Conservation (phyloP, 148 eudicot species). For the Spergularia marina region DNA sequence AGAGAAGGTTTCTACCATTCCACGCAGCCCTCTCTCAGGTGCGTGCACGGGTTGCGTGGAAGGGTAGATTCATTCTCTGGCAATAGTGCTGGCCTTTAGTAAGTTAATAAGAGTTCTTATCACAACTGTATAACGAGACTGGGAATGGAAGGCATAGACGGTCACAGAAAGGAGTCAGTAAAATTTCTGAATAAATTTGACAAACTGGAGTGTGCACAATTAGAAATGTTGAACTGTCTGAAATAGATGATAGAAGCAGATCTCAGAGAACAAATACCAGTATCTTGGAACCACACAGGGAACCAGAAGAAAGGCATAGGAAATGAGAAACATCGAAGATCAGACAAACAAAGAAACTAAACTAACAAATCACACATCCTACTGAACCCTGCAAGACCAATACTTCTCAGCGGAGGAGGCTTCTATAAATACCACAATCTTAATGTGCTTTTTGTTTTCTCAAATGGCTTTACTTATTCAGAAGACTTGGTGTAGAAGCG, state of each 20-base stretch:
- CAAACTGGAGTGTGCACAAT: neutral
- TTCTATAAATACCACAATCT: slow-evolving; percentile 3
- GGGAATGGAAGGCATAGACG: too few relatives aligned
- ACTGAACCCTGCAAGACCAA: neutral
- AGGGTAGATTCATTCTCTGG: too few relatives aligned
- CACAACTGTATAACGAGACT: too few relatives aligned
- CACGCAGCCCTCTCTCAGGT: too few relatives aligned
- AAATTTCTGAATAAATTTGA: neutral
- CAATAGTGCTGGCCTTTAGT: too few relatives aligned
- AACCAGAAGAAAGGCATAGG: neutral
- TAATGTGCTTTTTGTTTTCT: slow-evolving; percentile 9
- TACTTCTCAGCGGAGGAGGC: neutral
- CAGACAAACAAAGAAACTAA: neutral
- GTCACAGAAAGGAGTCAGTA: neutral
- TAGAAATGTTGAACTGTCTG: neutral
- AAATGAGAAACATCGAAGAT: slow-evolving; percentile 9
- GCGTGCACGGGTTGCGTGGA: too few relatives aligned
- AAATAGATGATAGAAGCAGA: neutral
- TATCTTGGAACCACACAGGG: slow-evolving; percentile 5
- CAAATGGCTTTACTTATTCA: slow-evolving; percentile 18
- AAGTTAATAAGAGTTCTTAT: too few relatives aligned
- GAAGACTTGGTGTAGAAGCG: slow-evolving; percentile 70
- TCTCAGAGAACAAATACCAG: slow-evolving; percentile 16
- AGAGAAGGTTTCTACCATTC: too few relatives aligned
- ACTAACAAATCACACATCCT: slow-evolving; percentile 7